Evolutionary conservation across 1,139 yeast species (phyloP), one percentile per base, ranked within the genome.

Genomic region (Candida sanyaensis): DNA sequence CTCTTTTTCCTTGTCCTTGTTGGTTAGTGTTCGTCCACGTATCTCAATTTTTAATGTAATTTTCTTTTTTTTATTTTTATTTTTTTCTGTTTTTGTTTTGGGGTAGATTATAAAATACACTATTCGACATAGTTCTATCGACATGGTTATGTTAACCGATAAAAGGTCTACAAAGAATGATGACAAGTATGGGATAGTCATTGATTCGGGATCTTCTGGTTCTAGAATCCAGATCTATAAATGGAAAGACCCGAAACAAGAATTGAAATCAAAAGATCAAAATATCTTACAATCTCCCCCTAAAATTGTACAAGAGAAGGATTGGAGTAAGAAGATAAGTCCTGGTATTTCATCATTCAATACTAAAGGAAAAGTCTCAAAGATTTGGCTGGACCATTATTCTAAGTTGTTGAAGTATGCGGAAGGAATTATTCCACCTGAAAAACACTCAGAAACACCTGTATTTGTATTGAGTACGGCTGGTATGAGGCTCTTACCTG

Each of bases 201-300:
- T 88, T 1, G 96, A 88, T 64, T 84, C 93, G 0, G 96, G 96
- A 1, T 86, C 93, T 0, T 86, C 92, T 0, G 96, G 96, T 1
- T 86, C 92, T 1, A 68, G 96, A 47, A 71, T 85, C 11, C 88
- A 85, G 62, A 77, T 88, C 10, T 88, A 84, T 61, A 73, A 73
- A 53, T 87, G 92, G 92, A 73, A 75, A 17, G 81, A 81, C 56
- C 78, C 82, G 6, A 59, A 54, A 3, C 55, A 55, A 32, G 57
- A 55, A 60, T 23, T 54, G 57, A 26, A 50, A 60, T 1, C 53
- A 61, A 13, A 26, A 26, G 69, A 68, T 45, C 55, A 59, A 1
- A 47, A 52, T 2, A 51, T 64, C 0, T 58, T 78, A 32, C 64
- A 60, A 11, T 81, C 89, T 0, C 86, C 88, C 1, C 93, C 95